Evolutionary conservation across 148 eudicot species (phyloP).

Genomic region (Rhododendron simsii): DNA sequence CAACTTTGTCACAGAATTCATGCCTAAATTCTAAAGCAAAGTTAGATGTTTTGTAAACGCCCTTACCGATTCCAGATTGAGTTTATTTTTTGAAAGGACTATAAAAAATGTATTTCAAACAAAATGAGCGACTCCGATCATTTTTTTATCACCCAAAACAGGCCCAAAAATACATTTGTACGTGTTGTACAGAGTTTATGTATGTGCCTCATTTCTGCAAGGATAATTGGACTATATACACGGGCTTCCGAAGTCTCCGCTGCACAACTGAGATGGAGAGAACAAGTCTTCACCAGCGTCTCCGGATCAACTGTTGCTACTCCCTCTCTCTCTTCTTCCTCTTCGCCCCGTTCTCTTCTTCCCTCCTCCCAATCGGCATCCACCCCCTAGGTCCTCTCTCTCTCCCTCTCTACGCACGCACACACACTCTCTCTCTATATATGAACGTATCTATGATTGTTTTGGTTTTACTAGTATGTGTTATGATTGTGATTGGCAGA

Average conservation of each 20-base stretch:
- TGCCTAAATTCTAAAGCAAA: too few species aligned
- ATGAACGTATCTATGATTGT: background rate
- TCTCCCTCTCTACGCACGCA: background rate
- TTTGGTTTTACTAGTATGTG: background rate
- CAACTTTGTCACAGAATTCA: too few species aligned
- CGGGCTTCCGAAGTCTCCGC: background rate
- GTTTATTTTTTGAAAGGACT: too few species aligned
- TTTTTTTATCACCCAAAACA: too few species aligned
- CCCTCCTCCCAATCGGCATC: constrained; percentile 43
- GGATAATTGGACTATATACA: too few species aligned
- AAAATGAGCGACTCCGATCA: too few species aligned
- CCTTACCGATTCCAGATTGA: too few species aligned
- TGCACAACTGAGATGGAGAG: background rate
- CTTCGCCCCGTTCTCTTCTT: constrained; percentile 19
- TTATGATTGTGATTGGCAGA: background rate
- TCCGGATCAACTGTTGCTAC: background rate
- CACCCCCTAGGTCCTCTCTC: constrained; percentile 61
- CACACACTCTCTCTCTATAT: constrained; percentile 8
- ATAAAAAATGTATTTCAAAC: too few species aligned
- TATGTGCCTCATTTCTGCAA: too few species aligned
- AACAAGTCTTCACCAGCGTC: background rate
- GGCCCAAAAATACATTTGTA: too few species aligned
- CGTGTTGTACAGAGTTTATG: too few species aligned
- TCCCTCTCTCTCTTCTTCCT: constrained; percentile 2
- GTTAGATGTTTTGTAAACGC: too few species aligned